Evolutionary conservation across 1,284 basidiomycete species (phyloP).

Genomic region (Trichosporon inkin): DNA sequence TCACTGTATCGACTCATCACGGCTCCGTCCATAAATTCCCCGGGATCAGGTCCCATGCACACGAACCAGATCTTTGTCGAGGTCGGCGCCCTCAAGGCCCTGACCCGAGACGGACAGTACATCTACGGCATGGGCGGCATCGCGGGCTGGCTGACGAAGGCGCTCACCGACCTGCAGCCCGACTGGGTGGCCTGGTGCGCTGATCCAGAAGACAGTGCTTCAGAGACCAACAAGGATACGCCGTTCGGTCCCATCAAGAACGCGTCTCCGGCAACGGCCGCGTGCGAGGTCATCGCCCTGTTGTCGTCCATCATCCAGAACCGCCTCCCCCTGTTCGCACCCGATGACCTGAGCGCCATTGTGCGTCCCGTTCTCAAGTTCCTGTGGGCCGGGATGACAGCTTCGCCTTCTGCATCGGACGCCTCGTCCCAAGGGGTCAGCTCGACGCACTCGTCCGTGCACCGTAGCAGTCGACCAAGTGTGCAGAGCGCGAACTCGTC

Average conservation of each 20-base stretch:
- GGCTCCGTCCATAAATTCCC: conserved; percentile 16
- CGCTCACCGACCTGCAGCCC: conserved; percentile 24
- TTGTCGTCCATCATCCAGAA: conserved; percentile 33
- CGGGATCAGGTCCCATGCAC: conserved; percentile 15
- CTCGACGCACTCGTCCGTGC: conserved; percentile 18
- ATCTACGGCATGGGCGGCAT: conserved; percentile 38
- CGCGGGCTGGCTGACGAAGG: conserved; percentile 35
- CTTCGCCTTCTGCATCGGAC: neutral
- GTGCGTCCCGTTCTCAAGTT: conserved; percentile 38
- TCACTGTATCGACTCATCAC: conserved; percentile 36
- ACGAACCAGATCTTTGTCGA: conserved; percentile 40
- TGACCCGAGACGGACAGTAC: conserved; percentile 35
- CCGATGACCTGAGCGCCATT: conserved; percentile 35
- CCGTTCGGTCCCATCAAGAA: conserved; percentile 33
- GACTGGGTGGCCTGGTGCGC: conserved; percentile 39
- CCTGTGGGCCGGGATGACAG: conserved; percentile 32
- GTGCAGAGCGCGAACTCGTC: conserved; percentile 1
- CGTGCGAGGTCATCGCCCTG: conserved; percentile 37
- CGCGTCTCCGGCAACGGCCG: conserved; percentile 28
- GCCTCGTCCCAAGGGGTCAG: conserved; percentile 8
- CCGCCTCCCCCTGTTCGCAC: conserved; percentile 42
- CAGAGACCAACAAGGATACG: conserved; percentile 2
- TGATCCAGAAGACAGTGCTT: neutral
- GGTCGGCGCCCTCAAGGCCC: conserved; percentile 37
- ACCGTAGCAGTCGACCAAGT: conserved; percentile 1